These are phyloP conservation scores for Pythium monospermum DNA, from an alignment of 352 stramenopile species.

Conservation along the genomic window DNA sequence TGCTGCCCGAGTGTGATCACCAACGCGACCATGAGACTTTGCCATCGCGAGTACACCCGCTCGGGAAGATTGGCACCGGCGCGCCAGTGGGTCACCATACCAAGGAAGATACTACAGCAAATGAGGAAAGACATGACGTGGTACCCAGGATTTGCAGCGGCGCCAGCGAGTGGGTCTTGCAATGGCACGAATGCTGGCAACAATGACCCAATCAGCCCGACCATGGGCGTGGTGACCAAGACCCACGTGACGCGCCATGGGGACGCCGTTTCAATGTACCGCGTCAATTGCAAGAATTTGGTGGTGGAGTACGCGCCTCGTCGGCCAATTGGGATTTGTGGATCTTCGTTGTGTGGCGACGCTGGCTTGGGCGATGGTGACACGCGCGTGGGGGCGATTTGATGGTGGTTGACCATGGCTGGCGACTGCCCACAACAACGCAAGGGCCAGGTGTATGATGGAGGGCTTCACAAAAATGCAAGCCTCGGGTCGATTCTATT, in stretches of 20 bases:
- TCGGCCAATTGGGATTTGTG: neutral
- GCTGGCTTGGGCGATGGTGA: no score
- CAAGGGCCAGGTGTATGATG: no score
- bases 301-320: conserved; percentile 13
- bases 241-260: conserved; percentile 6
- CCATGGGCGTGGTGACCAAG: conserved; percentile 6
- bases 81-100: conserved; percentile 6
- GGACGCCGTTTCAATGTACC: neutral
- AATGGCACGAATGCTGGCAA: conserved; percentile 9
- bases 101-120: conserved; percentile 1
- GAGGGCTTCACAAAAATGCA: no score
- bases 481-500: no score
- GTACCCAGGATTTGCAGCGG: neutral
- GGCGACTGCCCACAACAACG: no score
- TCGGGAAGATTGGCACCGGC: neutral
- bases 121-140: neutral
- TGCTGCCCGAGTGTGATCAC: neutral
- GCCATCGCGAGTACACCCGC: conserved; percentile 1
- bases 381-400: no score
- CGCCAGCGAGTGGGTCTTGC: neutral
- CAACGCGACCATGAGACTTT: neutral
- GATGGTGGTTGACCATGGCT: no score
- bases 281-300: conserved; percentile 13
- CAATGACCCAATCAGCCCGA: neutral
- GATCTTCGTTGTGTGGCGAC: neutral